phyloP scores from a whole-genome alignment of 75 land plant genomes.

The Cupressus sempervirens region DNA sequence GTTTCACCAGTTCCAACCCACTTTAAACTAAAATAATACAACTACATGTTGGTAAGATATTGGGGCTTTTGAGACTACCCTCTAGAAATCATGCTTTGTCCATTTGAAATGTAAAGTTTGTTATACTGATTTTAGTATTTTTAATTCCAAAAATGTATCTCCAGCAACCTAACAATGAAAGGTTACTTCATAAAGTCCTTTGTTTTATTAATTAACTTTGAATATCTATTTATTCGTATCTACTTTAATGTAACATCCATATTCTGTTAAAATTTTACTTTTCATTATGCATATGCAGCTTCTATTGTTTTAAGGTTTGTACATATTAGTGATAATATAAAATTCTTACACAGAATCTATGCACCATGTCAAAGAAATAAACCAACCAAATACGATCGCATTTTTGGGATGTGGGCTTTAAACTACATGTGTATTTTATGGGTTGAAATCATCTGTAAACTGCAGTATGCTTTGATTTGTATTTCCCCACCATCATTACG shows the following conservation, averaged over 20 bases:
- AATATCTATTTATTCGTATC: not conserved
- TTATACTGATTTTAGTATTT: not conserved
- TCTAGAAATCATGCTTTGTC: not conserved
- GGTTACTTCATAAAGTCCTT: not conserved
- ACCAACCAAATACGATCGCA: not conserved
- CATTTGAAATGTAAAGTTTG: not conserved
- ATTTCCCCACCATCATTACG: no score
- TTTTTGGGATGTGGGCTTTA: not conserved
- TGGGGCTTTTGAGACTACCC: not conserved
- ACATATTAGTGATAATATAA: not conserved
- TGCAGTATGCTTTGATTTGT: not conserved
- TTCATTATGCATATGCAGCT: not conserved
- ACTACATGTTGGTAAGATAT: not conserved
- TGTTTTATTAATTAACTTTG: not conserved
- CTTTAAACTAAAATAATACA: not conserved
- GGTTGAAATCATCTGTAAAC: not conserved
- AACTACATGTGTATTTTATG: no score
- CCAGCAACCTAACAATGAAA: not conserved
- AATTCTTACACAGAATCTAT: not conserved
- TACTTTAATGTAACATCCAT: not conserved
- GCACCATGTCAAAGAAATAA: not conserved
- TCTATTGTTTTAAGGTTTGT: not conserved
- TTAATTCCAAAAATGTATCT: not conserved
- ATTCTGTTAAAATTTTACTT: not conserved
- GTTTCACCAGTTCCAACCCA: not conserved